Base-by-base conservation (phyloP, 768 basidiomycete genomes). In the Mycena filopes region DNA sequence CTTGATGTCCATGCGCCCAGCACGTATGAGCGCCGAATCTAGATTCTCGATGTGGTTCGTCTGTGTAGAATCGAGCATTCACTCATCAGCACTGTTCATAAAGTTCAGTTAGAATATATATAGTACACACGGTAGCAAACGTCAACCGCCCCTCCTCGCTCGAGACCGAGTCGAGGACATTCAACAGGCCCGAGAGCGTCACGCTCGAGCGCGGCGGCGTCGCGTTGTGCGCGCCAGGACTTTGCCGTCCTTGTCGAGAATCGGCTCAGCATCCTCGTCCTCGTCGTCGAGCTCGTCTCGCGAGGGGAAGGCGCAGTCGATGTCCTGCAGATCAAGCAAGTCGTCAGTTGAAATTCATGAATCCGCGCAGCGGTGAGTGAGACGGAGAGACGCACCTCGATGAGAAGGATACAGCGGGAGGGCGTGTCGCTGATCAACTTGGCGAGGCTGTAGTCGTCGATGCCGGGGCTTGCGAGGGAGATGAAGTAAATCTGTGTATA, bases 21-120 rank as follows among this genome's bases (percentile, higher is more conserved):
- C 55, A 7, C 66, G 48, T 36, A 67, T 67, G 16, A 67, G 49
- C 18, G 60, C 66, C 1, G 60, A 49, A 21, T 67, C 66, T 25
- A 67, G 33, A 33, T 67, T 67, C n/a, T 43, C 60, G 31, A 67
- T 63, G 50, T 67, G 66, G 41, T 67, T 67, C 11, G 66, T 67
- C 65, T 67, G 31, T 18, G 25, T 13, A 48, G 23, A 15, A 45
- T 56, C 31, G 38, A 26, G 11, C 16, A 45, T 12, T 46, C 33
- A 21, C 11, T 28, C 26, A 12, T 26, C 25, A 6, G 26, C 25
- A 2, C 9, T 2, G 23, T 15, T 18, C n/a, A 15, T 33, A 23
- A 46, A 8, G 45, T 10, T n/a, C n/a, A n/a, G n/a, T n/a, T n/a
- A n/a, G n/a, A n/a, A n/a, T n/a, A 23, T 10, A 26, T 23, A 15